These are phyloP conservation scores for Saccharomyces hybrid DNA, from an alignment of 1,139 yeast species.

Conservation along the genomic window DNA sequence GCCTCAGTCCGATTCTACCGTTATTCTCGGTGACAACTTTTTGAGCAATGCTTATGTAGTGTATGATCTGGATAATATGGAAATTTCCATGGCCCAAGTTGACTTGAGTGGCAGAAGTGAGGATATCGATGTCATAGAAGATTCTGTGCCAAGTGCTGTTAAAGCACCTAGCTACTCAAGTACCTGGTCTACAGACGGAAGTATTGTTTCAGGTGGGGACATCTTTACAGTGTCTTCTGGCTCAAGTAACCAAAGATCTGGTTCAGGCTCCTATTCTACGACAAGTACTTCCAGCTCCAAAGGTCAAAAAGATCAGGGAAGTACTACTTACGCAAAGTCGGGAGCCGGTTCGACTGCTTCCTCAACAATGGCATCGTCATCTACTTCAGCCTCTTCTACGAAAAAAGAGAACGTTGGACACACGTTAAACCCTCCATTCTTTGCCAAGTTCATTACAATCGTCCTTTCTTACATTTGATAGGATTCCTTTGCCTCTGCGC, in stretches of 20 bases:
- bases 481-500: background rate
- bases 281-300: background rate
- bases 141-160: slow-evolving; percentile 40
- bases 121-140: slow-evolving; percentile 37
- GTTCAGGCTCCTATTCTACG: background rate
- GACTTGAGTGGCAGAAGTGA: slow-evolving; percentile 32
- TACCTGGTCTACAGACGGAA: slow-evolving; percentile 26
- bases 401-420: background rate
- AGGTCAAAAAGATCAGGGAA: background rate
- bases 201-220: slow-evolving; percentile 1
- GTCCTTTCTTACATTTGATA: background rate
- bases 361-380: background rate
- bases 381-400: background rate
- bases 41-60: slow-evolving; percentile 68
- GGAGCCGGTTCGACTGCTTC: background rate
- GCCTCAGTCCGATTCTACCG: slow-evolving; percentile 25
- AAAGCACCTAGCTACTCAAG: slow-evolving; percentile 35
- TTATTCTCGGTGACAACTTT: slow-evolving; percentile 63
- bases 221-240: background rate
- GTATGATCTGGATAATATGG: slow-evolving; percentile 58
- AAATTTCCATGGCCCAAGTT: slow-evolving; percentile 63
- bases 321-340: background rate
- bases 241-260: background rate
- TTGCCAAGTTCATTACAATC: background rate
- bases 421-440: background rate